Evolutionary conservation across 768 basidiomycete species (phyloP), one percentile per base, ranked within the genome.

Genomic region (Cubamyces lactineus): DNA sequence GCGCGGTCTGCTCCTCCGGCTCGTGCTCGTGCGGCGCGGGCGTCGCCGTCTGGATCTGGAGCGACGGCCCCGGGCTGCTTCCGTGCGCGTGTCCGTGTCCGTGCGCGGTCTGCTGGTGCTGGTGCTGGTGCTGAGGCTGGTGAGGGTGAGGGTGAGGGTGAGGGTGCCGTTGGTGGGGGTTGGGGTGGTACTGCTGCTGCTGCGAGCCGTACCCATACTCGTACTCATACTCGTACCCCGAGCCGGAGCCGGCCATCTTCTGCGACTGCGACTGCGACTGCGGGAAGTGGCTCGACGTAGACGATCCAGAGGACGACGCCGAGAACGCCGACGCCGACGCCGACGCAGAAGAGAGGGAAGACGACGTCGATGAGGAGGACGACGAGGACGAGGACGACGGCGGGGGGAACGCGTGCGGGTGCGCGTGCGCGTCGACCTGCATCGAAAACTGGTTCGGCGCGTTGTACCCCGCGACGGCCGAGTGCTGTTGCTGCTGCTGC

Each of bases 1-100:
- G 72, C 4, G 72, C 72, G 34, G 72, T 73, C 66, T 73, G 66
- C 53, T 73, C 72, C n/a, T 71, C 72, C n/a, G 67, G 68, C 19
- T 71, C 71, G 48, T 57, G 65, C 23, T 61, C 65, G 63, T 69
- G 66, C n/a, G 66, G 53, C 17, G 64, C 53, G 39, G 67, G 54
- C 21, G 60, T 50, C 51, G 56, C 60, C 24, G 72, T 73, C 24
- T 71, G 63, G 54, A 73, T 71, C 64, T 71, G 70, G 21, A 73
- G 68, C 13, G 69, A 53, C 3, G 54, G 46, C 34, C 34, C 34
- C 34, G 34, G 34, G 34, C 34, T 34, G 6, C 34, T 9, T 11
- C 34, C 34, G 9, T 11, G 5, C 9, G 4, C 28, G 4, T 8
- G 4, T 3, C 28, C 8, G 4, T 8, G 4, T 30, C 3, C 28